Evolutionary conservation across 2,329 filamentous ascomycete genomes (phyloP).

Genomic region (Colletotrichum tamarilloi): DNA sequence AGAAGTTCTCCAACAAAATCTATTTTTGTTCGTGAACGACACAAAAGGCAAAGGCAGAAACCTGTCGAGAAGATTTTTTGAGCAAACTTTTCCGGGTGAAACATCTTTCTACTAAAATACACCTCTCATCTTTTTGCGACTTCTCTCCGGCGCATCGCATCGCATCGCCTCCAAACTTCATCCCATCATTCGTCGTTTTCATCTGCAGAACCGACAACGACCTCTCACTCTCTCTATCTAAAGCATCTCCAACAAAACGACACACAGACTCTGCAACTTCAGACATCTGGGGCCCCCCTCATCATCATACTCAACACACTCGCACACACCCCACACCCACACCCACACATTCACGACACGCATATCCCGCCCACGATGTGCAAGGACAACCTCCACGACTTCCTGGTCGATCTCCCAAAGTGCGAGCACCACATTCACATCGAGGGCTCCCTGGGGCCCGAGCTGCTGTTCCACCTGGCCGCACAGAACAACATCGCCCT

Average conservation of each 20-base stretch:
- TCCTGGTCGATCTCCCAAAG: slow-evolving; percentile 77
- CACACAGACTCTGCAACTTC: not conserved
- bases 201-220: not conserved
- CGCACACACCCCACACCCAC: not conserved
- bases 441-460: slow-evolving; percentile 78
- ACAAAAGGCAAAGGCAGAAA: not conserved
- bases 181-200: not conserved
- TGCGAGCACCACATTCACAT: slow-evolving; percentile 87
- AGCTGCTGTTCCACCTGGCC: slow-evolving; percentile 77
- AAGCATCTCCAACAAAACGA: not conserved
- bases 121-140: not conserved
- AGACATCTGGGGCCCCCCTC: not conserved
- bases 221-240: not conserved
- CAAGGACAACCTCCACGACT: slow-evolving; percentile 61
- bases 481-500: slow-evolving; percentile 73
- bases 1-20: slow-evolving; percentile 15
- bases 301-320: not conserved
- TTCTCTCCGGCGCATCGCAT: not conserved
- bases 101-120: slow-evolving; percentile 22
- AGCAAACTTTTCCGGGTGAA: slow-evolving; percentile 29
- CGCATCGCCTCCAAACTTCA: not conserved
- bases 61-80: slow-evolving; percentile 2
- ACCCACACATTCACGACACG: not conserved
- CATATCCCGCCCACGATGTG: slow-evolving; percentile 58
- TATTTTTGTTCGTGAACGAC: slow-evolving; percentile 34